These are phyloP conservation scores for Nicotiana rustica DNA, from an alignment of 305 asterid species.

Conservation along the genomic window DNA sequence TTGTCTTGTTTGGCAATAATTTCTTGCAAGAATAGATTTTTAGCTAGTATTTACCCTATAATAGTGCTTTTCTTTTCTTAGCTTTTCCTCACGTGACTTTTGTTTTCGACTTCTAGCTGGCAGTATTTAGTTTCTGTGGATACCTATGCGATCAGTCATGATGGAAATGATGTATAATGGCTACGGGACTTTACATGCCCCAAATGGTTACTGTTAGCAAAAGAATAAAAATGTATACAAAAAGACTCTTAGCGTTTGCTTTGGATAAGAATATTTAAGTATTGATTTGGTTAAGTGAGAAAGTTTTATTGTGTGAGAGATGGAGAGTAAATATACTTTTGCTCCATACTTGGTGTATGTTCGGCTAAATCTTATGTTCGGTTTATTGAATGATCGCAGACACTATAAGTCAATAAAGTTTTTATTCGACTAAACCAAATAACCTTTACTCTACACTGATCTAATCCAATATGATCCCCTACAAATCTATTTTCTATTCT, in stretches of 20 bases:
- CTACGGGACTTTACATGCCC: background rate
- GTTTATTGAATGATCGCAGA: background rate
- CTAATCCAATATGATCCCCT: background rate
- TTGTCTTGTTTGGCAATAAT: background rate
- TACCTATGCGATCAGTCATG: background rate
- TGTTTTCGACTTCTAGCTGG: background rate
- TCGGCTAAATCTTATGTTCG: background rate
- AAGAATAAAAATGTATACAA: background rate
- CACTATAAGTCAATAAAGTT: background rate
- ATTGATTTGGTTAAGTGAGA: background rate
- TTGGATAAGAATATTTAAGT: background rate
- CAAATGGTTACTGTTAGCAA: background rate
- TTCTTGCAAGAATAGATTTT: background rate
- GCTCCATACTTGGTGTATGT: background rate
- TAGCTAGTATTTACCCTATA: background rate
- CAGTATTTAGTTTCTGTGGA: background rate
- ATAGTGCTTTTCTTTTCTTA: background rate
- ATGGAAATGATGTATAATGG: background rate
- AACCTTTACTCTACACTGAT: background rate
- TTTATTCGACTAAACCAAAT: background rate
- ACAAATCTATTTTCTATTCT: background rate
- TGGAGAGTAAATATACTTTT: conserved; percentile 5
- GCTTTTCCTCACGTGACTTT: background rate
- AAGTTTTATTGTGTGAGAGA: background rate
- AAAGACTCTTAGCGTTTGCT: background rate